Conservation (phyloP, 345 rosid species). For the Clausena lansium region DNA sequence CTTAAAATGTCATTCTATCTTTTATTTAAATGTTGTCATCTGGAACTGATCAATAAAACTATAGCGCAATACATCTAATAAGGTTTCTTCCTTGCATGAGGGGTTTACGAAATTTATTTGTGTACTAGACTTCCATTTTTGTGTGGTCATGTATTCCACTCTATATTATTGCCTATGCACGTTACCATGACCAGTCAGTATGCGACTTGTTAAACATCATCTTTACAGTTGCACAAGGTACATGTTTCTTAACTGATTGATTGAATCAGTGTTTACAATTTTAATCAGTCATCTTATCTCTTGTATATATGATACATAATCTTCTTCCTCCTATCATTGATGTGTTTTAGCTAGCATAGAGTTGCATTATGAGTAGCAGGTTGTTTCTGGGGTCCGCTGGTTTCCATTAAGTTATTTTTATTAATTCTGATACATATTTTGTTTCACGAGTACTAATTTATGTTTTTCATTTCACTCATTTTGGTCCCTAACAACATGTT, state of each 20-base stretch:
- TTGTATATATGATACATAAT: not conserved
- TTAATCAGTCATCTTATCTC: not conserved
- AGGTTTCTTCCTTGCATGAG: too few species aligned
- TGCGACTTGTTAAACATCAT: not conserved
- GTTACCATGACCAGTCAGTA: not conserved
- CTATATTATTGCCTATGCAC: not conserved
- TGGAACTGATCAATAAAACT: not conserved
- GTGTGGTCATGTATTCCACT: too few species aligned
- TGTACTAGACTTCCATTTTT: too few species aligned
- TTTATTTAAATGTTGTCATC: not conserved
- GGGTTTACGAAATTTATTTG: too few species aligned
- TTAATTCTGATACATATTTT: not conserved
- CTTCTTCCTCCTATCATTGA: not conserved
- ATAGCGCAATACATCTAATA: not conserved
- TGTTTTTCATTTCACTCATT: not conserved
- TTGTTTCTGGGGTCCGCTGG: not conserved
- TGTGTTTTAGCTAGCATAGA: not conserved
- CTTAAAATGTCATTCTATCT: constrained; percentile 1
- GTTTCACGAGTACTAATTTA: not conserved
- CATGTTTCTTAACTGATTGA: not conserved
- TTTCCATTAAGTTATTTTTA: not conserved
- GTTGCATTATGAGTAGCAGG: not conserved
- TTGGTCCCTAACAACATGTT: not conserved
- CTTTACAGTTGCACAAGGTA: not conserved
- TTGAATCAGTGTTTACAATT: not conserved